Percentiles rank a stretch among this genome's conserved stretches.
phyloP scores from a whole-genome alignment of 345 rosid species.

The Odontarrhena argentea region DNA sequence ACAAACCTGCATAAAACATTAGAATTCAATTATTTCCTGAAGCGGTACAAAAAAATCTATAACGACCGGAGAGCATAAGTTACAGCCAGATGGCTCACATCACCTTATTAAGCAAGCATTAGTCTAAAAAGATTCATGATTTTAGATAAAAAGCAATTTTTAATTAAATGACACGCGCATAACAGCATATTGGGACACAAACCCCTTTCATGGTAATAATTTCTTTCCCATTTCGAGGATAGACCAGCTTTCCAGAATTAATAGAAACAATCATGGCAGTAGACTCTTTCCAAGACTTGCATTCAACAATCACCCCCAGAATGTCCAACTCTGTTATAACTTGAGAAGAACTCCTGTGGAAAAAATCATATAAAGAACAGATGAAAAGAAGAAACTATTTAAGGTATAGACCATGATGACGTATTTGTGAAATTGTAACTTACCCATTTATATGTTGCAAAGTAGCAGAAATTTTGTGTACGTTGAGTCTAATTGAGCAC shows the following conservation, averaged over 20 bases:
- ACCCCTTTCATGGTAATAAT: slow-evolving; percentile 60
- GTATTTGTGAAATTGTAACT: slow-evolving; percentile 13
- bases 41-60: not conserved
- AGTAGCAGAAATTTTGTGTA: slow-evolving; percentile 54
- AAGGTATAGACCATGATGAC: slow-evolving; percentile 13
- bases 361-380: slow-evolving; percentile 20
- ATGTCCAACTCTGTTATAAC: slow-evolving; percentile 59
- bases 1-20: slow-evolving; percentile 44
- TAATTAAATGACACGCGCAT: slow-evolving; percentile 16
- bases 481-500: slow-evolving; percentile 57
- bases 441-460: slow-evolving; percentile 55
- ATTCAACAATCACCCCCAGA: slow-evolving; percentile 55
- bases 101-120: slow-evolving; percentile 18
- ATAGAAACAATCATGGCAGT: slow-evolving; percentile 47
- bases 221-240: slow-evolving; percentile 55
- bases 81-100: slow-evolving; percentile 27
- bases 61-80: slow-evolving; percentile 13
- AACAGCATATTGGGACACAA: slow-evolving; percentile 41
- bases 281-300: slow-evolving; percentile 66
- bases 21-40: not conserved
- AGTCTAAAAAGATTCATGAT: slow-evolving; percentile 24
- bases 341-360: slow-evolving; percentile 52
- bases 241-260: slow-evolving; percentile 54
- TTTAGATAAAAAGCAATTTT: slow-evolving; percentile 21
- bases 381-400: slow-evolving; percentile 19